Evolutionary conservation across 306 rosid species (phyloP).

Genomic region (Oxytropis ochrocephala): DNA sequence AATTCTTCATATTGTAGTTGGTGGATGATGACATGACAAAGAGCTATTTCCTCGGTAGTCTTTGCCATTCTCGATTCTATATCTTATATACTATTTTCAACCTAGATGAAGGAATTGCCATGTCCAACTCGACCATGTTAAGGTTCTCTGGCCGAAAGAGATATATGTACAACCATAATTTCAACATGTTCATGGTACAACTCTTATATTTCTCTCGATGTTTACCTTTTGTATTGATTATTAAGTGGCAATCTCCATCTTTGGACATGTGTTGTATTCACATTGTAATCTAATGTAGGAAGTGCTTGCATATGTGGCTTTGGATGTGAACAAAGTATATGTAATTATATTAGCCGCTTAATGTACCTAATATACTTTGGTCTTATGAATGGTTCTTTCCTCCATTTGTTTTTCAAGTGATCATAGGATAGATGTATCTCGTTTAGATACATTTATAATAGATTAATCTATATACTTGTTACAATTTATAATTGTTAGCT

Average conservation of each 20-base stretch:
- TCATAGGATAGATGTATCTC: too few species aligned
- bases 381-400: slow-evolving; percentile 6
- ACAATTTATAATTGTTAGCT: too few species aligned
- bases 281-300: slow-evolving; percentile 41
- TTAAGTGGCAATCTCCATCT: slow-evolving; percentile 19
- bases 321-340: slow-evolving; percentile 27
- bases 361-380: slow-evolving; percentile 19
- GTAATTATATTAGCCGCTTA: slow-evolving; percentile 38
- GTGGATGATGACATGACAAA: slow-evolving; percentile 38
- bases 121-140: slow-evolving; percentile 36
- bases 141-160: slow-evolving; percentile 37
- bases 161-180: slow-evolving; percentile 49
- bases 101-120: slow-evolving; percentile 34
- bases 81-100: slow-evolving; percentile 28
- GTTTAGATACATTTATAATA: too few species aligned
- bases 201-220: slow-evolving; percentile 18
- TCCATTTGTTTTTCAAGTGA: slow-evolving; percentile 16
- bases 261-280: slow-evolving; percentile 28
- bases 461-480: too few species aligned
- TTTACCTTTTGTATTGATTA: slow-evolving; percentile 31
- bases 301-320: slow-evolving; percentile 25
- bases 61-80: slow-evolving; percentile 27
- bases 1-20: slow-evolving; percentile 15
- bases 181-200: slow-evolving; percentile 33
- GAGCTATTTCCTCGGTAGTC: slow-evolving; percentile 41